Percentiles rank a stretch among this genome's conserved stretches.
phyloP scores from a whole-genome alignment of 1,284 basidiomycete species.

The Rugosomyces carneus region DNA sequence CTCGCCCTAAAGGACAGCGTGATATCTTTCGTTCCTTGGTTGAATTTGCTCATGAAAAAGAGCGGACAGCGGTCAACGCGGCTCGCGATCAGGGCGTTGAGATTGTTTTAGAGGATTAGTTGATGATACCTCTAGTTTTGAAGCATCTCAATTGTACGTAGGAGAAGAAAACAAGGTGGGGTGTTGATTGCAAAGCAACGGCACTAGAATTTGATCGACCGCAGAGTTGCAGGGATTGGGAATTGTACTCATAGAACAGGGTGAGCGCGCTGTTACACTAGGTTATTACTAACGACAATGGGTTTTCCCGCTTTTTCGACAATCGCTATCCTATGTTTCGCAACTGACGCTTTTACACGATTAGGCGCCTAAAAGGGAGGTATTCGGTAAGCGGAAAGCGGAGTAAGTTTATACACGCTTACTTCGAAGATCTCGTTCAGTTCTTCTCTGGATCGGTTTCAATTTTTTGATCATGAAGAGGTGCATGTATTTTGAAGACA shows the following conservation, averaged over 20 bases:
- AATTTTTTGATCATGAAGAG: not conserved
- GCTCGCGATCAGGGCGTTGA: slow-evolving; percentile 49
- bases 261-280: not conserved
- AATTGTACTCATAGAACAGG: too few species aligned
- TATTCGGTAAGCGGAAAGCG: not conserved
- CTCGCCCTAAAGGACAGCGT: slow-evolving; percentile 23
- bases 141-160: too few species aligned
- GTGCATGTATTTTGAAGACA: slow-evolving; percentile 1
- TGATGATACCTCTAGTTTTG: too few species aligned
- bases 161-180: too few species aligned
- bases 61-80: slow-evolving; percentile 34
- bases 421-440: slow-evolving; percentile 37
- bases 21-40: slow-evolving; percentile 37
- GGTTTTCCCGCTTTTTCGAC: slow-evolving; percentile 26
- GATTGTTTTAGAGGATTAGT: slow-evolving; percentile 42
- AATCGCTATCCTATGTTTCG: slow-evolving; percentile 31
- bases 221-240: not conserved
- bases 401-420: not conserved
- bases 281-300: slow-evolving; percentile 17
- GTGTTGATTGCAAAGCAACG: too few species aligned
- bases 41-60: slow-evolving; percentile 38
- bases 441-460: slow-evolving; percentile 31
- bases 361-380: slow-evolving; percentile 25
- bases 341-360: slow-evolving; percentile 34
- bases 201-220: too few species aligned